Percentiles rank a stretch among this genome's conserved stretches.
These are phyloP conservation scores for Cyclaneusma minus DNA, from an alignment of 2,329 filamentous ascomycete species.

Conservation along the genomic window DNA sequence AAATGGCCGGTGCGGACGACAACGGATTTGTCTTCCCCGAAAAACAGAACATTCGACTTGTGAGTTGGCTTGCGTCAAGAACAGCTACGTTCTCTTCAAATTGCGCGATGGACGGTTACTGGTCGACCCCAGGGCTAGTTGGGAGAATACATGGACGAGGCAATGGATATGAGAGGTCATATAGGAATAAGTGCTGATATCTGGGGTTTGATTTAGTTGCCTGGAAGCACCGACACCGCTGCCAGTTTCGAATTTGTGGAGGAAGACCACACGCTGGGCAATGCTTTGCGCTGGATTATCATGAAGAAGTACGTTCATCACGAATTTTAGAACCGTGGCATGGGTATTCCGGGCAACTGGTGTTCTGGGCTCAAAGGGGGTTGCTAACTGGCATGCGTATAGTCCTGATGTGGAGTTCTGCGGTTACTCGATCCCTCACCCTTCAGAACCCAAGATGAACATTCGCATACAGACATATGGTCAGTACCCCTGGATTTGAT, in stretches of 20 bases:
- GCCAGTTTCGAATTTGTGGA: slow-evolving; percentile 90
- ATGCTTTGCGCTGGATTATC: slow-evolving; percentile 85
- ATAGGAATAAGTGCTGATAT: slow-evolving; percentile 1
- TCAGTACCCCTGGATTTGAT: slow-evolving; percentile 28
- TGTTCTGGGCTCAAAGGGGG: not conserved
- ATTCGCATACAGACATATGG: slow-evolving; percentile 93
- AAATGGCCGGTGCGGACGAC: slow-evolving; percentile 42
- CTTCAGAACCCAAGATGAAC: slow-evolving; percentile 93
- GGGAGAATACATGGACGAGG: not conserved
- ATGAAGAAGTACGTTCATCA: slow-evolving; percentile 80
- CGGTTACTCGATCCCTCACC: slow-evolving; percentile 94
- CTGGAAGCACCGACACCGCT: slow-evolving; percentile 71
- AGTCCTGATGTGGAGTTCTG: slow-evolving; percentile 97
- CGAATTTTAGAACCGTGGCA: not conserved
- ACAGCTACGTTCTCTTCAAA: too few species aligned
- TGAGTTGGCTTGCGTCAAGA: too few species aligned
- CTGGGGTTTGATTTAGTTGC: slow-evolving; percentile 53
- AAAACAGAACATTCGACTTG: not conserved
- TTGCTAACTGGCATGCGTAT: slow-evolving; percentile 8
- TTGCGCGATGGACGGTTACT: too few species aligned
- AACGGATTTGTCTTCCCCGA: slow-evolving; percentile 25
- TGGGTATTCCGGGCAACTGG: not conserved
- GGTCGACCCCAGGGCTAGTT: too few species aligned
- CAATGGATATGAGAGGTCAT: too few species aligned
- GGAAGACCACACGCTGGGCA: slow-evolving; percentile 91